Conservation (phyloP, 1,284 basidiomycete species). For the Austroboletus novae-zelandiae region DNA sequence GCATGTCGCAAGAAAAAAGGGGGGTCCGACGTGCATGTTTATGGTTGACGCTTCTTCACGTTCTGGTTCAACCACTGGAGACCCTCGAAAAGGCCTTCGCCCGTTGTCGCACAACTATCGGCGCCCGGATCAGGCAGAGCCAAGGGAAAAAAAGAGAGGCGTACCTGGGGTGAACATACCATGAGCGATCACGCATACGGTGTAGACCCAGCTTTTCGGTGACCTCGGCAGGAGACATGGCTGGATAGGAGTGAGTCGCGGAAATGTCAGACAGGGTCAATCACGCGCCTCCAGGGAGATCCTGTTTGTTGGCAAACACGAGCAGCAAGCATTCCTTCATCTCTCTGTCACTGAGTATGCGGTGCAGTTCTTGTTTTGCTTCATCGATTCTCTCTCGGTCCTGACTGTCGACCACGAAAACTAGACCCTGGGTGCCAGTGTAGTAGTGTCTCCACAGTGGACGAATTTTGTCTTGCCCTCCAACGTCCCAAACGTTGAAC, state of each 20-base stretch:
- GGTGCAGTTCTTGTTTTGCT: constrained; percentile 93
- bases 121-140: constrained; percentile 8
- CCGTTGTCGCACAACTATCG: constrained; percentile 88
- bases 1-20: constrained; percentile 10
- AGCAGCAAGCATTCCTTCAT: constrained; percentile 97
- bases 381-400: constrained; percentile 96
- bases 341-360: constrained; percentile 95
- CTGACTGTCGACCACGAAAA: constrained; percentile 91
- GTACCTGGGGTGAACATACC: constrained; percentile 98
- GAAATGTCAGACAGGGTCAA: background rate
- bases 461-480: constrained; percentile 98
- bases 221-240: constrained; percentile 98
- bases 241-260: constrained; percentile 32
- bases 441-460: constrained; percentile 98
- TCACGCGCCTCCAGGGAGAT: constrained; percentile 87
- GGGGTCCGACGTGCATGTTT: constrained; percentile 26
- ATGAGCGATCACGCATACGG: constrained; percentile 94
- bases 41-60: constrained; percentile 85
- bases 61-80: constrained; percentile 96
- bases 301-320: constrained; percentile 99
- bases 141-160: background rate
- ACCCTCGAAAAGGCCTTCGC: constrained; percentile 93
- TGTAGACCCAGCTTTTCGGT: constrained; percentile 97
- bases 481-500: constrained; percentile 99
- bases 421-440: constrained; percentile 99